These are phyloP conservation scores for Aspergillus asperescens DNA, from an alignment of 495 filamentous ascomycete genomes.

Conservation along the genomic window DNA sequence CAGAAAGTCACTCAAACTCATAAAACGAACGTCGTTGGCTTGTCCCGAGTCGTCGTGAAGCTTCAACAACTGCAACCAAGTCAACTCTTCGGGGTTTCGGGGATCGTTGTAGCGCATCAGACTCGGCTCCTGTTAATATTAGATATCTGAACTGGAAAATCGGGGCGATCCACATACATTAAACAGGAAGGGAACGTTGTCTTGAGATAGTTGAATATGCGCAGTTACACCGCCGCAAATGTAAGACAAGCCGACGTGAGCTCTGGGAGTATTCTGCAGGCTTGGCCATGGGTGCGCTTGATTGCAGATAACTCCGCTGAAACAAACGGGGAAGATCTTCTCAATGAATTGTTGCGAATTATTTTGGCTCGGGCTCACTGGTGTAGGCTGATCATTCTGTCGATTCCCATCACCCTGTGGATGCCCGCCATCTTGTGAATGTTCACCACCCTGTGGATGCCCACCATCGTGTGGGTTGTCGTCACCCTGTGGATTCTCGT, in stretches of 20 bases:
- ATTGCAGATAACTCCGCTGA: neutral
- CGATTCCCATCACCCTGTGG: neutral
- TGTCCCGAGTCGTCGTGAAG: neutral
- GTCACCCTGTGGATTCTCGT: neutral
- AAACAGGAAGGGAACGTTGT: neutral
- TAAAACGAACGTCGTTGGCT: neutral
- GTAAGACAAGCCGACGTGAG: neutral
- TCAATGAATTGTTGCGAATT: too few species aligned
- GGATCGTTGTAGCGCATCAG: neutral
- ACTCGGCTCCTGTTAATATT: neutral
- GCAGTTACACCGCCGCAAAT: neutral
- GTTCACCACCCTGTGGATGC: neutral
- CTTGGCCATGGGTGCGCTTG: neutral
- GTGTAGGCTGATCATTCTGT: neutral
- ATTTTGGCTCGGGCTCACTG: too few species aligned
- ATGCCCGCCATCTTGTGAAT: neutral
- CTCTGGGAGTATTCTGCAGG: neutral
- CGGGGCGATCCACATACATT: neutral
- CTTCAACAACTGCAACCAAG: neutral
- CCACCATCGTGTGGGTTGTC: neutral
- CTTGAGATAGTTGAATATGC: neutral
- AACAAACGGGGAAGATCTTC: too few species aligned
- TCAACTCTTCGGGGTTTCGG: neutral
- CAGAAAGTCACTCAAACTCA: neutral
- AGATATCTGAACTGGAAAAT: neutral